Evolutionary conservation across 164 flowering plant species (phyloP).

Genomic region (Sedum album): DNA sequence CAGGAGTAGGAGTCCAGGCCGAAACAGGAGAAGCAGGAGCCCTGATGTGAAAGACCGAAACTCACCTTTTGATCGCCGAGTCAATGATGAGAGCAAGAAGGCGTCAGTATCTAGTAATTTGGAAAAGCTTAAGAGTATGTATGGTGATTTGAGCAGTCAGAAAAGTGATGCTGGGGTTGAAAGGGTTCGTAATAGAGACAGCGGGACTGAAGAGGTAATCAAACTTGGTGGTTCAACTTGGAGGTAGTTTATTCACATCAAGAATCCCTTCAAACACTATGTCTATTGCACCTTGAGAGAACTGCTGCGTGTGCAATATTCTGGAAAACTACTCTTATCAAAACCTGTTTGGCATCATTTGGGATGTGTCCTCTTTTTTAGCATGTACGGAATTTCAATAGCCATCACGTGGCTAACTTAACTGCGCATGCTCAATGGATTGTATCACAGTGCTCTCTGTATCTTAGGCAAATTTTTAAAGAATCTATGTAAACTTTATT

Average conservation of each 20-base stretch:
- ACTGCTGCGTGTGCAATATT: background rate
- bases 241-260: constrained; percentile 30
- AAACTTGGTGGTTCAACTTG: constrained; percentile 85
- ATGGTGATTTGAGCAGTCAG: constrained; percentile 51
- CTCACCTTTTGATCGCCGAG: constrained; percentile 21
- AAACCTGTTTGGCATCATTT: too few species aligned
- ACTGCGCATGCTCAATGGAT: too few species aligned
- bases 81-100: constrained; percentile 45
- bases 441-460: too few species aligned
- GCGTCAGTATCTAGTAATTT: constrained; percentile 66
- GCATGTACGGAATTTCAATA: too few species aligned
- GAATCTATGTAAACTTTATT: too few species aligned
- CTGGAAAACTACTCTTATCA: too few species aligned
- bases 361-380: too few species aligned
- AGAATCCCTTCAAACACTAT: background rate
- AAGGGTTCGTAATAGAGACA: constrained; percentile 33
- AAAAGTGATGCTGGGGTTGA: constrained; percentile 29
- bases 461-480: too few species aligned
- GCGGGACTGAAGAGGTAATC: constrained; percentile 70
- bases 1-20: too few species aligned
- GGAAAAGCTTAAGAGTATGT: constrained; percentile 78
- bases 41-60: constrained; percentile 31
- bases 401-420: too few species aligned
- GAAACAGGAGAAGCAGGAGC: constrained; percentile 46
- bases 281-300: background rate